Conservation (phyloP, 176 grass and related monocot species). For the Aegilops umbellulata region DNA sequence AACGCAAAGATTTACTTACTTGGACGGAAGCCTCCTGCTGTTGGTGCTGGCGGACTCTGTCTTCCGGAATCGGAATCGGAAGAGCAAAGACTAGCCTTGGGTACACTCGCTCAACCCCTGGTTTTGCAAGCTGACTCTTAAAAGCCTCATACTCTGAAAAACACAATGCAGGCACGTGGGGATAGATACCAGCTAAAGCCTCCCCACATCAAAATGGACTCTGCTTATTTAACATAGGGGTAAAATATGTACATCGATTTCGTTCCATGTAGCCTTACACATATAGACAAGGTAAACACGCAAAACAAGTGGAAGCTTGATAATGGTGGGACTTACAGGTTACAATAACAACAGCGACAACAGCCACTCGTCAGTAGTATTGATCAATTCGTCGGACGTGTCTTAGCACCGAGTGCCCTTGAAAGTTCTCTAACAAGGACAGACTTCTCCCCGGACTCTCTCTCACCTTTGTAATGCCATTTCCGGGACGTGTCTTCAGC, state of each 20-base stretch:
- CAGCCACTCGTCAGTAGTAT: background rate
- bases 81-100: no score
- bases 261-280: background rate
- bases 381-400: slow-evolving; percentile 45
- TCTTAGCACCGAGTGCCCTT: slow-evolving; percentile 50
- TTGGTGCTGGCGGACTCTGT: no score
- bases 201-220: background rate
- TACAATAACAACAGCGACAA: background rate
- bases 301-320: background rate
- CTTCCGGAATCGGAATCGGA: no score
- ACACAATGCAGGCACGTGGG: no score
- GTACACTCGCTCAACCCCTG: no score
- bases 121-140: no score
- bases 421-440: slow-evolving; percentile 60
- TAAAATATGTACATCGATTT: background rate
- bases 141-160: no score
- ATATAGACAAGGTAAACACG: background rate
- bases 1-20: no score
- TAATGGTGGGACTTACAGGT: background rate
- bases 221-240: background rate
- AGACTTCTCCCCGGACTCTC: slow-evolving; percentile 59
- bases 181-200: no score
- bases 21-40: no score
- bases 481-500: slow-evolving; percentile 58
- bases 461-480: slow-evolving; percentile 56